phyloP scores from a whole-genome alignment of 768 basidiomycete genomes.

The Rickenella mellea region DNA sequence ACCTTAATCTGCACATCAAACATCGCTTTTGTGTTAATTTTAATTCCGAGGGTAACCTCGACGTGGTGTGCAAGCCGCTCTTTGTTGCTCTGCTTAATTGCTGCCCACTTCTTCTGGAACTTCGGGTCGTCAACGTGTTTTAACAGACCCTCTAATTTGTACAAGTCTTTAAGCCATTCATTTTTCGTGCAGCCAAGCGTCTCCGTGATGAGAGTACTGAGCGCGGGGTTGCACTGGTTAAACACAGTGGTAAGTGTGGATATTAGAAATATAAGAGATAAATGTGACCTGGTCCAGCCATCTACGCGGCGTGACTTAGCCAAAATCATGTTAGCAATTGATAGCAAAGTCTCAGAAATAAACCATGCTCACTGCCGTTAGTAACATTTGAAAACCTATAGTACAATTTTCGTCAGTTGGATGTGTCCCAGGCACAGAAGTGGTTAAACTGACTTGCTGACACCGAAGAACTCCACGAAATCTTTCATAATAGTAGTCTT shows the following conservation, averaged over 20 bases:
- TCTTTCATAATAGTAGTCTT: constrained; percentile 78
- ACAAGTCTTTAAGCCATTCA: constrained; percentile 80
- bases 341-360: background rate
- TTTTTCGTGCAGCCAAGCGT: constrained; percentile 67
- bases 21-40: constrained; percentile 66
- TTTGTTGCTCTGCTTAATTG: constrained; percentile 87
- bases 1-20: constrained; percentile 91
- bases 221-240: constrained; percentile 84
- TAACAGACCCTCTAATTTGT: constrained; percentile 69
- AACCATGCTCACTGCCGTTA: constrained; percentile 68
- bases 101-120: constrained; percentile 76
- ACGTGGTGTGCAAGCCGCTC: constrained; percentile 75
- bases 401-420: constrained; percentile 8
- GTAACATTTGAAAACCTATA: constrained; percentile 79
- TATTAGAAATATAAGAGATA: background rate
- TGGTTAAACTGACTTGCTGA: constrained; percentile 48
- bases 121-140: constrained; percentile 58
- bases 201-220: constrained; percentile 77
- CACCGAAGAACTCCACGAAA: constrained; percentile 87
- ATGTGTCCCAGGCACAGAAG: background rate
- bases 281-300: constrained; percentile 72
- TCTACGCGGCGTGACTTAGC: constrained; percentile 76
- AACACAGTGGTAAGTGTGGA: background rate
- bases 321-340: background rate
- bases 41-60: constrained; percentile 58